Conservation (phyloP, 2,329 filamentous ascomycete species). For the Fusarium avenaceum region DNA sequence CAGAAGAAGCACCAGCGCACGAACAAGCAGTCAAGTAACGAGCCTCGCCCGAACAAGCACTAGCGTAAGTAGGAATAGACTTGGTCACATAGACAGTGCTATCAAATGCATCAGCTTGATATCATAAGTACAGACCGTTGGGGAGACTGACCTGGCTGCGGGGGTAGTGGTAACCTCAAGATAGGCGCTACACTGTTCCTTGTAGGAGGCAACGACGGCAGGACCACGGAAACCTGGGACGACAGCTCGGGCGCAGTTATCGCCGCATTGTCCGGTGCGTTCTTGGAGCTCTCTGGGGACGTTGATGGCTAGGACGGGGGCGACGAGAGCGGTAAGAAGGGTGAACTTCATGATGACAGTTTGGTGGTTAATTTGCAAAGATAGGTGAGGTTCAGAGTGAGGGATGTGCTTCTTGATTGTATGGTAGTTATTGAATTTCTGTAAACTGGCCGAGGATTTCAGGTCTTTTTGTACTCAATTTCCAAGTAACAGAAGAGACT, state of each 20-base stretch:
- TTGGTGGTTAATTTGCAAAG: background rate
- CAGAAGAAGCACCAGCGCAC: slow-evolving; percentile 30
- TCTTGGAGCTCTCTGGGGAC: slow-evolving; percentile 35
- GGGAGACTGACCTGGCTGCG: slow-evolving; percentile 19
- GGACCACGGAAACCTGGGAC: slow-evolving; percentile 34
- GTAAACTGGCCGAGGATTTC: background rate
- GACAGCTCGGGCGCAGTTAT: slow-evolving; percentile 42
- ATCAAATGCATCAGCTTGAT: background rate
- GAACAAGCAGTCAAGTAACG: slow-evolving; percentile 43
- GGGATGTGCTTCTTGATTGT: background rate
- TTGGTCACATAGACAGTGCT: slow-evolving; percentile 42
- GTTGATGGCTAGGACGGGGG: slow-evolving; percentile 28
- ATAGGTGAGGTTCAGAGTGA: background rate
- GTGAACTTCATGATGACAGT: slow-evolving; percentile 40
- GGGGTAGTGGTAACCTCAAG: slow-evolving; percentile 38
- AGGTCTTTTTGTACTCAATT: slow-evolving; percentile 18
- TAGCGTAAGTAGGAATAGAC: slow-evolving; percentile 42
- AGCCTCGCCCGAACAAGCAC: slow-evolving; percentile 38
- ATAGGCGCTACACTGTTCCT: slow-evolving; percentile 40
- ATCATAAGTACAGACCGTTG: rapidly evolving
- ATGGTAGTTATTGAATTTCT: background rate
- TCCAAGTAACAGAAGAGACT: background rate
- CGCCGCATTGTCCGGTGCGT: slow-evolving; percentile 30
- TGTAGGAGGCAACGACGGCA: slow-evolving; percentile 23
- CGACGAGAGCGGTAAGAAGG: slow-evolving; percentile 33